Conservation (phyloP, 306 rosid species). For the Trifolium repens region DNA sequence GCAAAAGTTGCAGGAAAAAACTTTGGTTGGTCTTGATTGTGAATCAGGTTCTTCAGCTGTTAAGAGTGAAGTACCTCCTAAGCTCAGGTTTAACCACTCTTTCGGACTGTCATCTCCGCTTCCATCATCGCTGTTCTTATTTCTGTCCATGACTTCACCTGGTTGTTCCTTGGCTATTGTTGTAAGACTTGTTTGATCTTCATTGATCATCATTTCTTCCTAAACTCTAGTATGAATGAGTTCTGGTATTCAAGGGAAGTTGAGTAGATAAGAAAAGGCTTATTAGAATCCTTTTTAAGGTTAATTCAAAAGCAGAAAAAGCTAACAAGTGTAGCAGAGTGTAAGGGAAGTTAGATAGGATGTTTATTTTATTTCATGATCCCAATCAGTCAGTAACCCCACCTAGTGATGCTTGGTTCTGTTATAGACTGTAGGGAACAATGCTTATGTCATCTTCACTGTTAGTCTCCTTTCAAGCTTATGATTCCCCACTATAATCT, state of each 20-base stretch:
- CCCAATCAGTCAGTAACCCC: slow-evolving; percentile 51
- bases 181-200: slow-evolving; percentile 44
- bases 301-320: slow-evolving; percentile 39
- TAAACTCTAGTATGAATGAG: slow-evolving; percentile 2
- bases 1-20: slow-evolving; percentile 95
- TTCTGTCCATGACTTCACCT: slow-evolving; percentile 37
- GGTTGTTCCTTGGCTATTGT: slow-evolving; percentile 44
- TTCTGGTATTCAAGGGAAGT: slow-evolving; percentile 40
- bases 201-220: slow-evolving; percentile 47
- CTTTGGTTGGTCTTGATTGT: slow-evolving; percentile 58
- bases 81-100: slow-evolving; percentile 85
- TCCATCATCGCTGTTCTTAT: slow-evolving; percentile 42
- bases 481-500: slow-evolving; percentile 87
- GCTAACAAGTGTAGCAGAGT: slow-evolving; percentile 39
- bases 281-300: slow-evolving; percentile 49
- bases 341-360: slow-evolving; percentile 51
- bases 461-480: slow-evolving; percentile 55
- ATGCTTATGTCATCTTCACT: slow-evolving; percentile 73
- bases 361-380: slow-evolving; percentile 43
- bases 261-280: slow-evolving; percentile 38
- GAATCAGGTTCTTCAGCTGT: slow-evolving; percentile 54
- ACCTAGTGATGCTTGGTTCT: slow-evolving; percentile 71
- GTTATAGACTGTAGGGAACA: slow-evolving; percentile 48
- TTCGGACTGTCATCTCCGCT: slow-evolving; percentile 50
- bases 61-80: slow-evolving; percentile 60